A percentile compares a stretch with the other conserved stretches of the same genome.
Evolutionary conservation across 1,284 basidiomycete species (phyloP).

Genomic region (Fistulinella cinereoalba): DNA sequence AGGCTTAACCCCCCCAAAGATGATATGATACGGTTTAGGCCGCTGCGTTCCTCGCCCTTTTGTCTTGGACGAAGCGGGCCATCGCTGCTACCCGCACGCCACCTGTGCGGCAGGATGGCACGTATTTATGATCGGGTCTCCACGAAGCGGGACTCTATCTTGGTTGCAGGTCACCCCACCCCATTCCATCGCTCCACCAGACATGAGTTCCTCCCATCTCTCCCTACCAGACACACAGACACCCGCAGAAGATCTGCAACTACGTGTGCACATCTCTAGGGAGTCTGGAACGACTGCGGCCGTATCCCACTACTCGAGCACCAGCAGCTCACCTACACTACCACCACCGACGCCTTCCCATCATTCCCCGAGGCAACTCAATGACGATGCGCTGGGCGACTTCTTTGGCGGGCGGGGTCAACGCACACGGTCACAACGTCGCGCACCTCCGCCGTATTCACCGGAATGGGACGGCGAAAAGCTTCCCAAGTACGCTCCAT

Average conservation of each 20-base stretch:
- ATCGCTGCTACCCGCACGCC: conserved; percentile 8
- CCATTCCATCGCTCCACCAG: background rate
- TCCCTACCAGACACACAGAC: conserved; percentile 5
- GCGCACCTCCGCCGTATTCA: conserved; percentile 28
- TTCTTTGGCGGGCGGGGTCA: conserved; percentile 31
- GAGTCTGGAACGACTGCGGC: conserved; percentile 21
- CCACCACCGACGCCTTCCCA: conserved; percentile 20
- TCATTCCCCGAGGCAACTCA: conserved; percentile 27
- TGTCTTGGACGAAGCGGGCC: conserved; percentile 27
- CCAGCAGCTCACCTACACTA: conserved; percentile 22
- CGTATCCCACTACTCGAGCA: conserved; percentile 12
- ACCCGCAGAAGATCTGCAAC: conserved; percentile 18
- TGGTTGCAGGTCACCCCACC: conserved; percentile 15
- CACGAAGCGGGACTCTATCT: conserved; percentile 1
- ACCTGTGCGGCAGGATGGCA: conserved; percentile 8
- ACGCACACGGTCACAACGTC: conserved; percentile 24
- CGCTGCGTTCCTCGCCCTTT: conserved; percentile 18
- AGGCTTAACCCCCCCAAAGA: background rate
- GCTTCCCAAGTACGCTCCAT: conserved; percentile 22
- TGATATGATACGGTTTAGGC: background rate
- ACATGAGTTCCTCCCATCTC: conserved; percentile 15
- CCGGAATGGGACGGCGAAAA: conserved; percentile 33
- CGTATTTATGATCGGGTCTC: conserved; percentile 24
- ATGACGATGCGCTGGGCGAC: conserved; percentile 30
- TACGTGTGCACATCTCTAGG: conserved; percentile 23